Conservation (phyloP, 2,329 filamentous ascomycete species). For the Saccharata proteae region DNA sequence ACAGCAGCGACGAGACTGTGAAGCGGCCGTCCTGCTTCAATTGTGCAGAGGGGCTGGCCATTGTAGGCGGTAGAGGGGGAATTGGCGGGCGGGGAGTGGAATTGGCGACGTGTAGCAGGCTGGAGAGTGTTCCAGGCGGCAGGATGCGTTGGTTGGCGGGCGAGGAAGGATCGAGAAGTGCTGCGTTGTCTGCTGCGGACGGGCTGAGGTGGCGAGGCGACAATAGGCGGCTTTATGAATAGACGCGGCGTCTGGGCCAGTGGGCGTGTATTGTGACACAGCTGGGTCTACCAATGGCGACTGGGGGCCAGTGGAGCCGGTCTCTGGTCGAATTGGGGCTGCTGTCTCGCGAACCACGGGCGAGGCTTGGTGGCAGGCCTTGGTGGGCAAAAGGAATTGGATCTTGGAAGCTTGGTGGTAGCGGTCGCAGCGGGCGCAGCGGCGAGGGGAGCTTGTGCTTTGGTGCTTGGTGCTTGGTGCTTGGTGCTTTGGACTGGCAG, state of each 20-base stretch:
- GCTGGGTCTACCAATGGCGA: slow-evolving; percentile 8
- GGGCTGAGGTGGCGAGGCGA: slow-evolving; percentile 9
- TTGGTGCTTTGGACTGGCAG: slow-evolving; percentile 1
- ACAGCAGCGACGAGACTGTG: slow-evolving; percentile 19
- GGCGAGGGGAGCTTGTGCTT: no score
- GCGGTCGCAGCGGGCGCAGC: slow-evolving; percentile 2
- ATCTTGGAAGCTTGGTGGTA: background rate
- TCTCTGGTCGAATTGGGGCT: no score
- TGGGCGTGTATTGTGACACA: slow-evolving; percentile 7
- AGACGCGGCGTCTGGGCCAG: slow-evolving; percentile 7
- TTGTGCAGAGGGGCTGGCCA: slow-evolving; percentile 4
- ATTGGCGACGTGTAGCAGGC: slow-evolving; percentile 1
- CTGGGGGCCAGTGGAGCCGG: slow-evolving; percentile 5
- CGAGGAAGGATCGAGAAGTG: slow-evolving; percentile 6
- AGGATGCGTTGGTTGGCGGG: slow-evolving; percentile 8
- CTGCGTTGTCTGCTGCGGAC: slow-evolving; percentile 9
- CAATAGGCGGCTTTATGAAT: slow-evolving; percentile 8
- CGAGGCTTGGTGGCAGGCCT: no score
- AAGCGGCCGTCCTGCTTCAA: slow-evolving; percentile 6
- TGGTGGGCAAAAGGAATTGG: no score
- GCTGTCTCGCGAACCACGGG: no score
- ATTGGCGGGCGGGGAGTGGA: background rate
- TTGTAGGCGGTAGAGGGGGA: slow-evolving; percentile 3
- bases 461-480: no score
- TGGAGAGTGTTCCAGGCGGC: slow-evolving; percentile 4